These are phyloP conservation scores for Warburgia ugandensis DNA, from an alignment of 164 flowering plant species.

Conservation along the genomic window DNA sequence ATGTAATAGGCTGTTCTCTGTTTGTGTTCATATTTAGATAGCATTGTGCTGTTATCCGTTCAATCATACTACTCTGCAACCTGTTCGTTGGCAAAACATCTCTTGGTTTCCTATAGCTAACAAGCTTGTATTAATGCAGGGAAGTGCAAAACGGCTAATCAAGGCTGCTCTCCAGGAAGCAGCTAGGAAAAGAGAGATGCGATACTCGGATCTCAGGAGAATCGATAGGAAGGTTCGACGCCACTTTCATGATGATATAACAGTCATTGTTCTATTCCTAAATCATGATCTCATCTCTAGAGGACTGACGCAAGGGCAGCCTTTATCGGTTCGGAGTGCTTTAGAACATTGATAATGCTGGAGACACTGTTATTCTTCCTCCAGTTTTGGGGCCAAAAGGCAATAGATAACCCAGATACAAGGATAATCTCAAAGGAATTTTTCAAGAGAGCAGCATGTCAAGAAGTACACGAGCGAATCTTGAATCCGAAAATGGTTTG, in stretches of 20 bases:
- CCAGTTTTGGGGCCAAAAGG: no score
- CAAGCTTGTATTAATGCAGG: conserved; percentile 28
- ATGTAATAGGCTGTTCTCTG: no score
- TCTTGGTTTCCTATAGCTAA: neutral
- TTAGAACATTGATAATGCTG: conserved; percentile 37
- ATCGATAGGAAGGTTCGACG: conserved; percentile 71
- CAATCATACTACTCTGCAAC: neutral
- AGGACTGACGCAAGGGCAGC: conserved; percentile 30
- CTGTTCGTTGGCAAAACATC: neutral
- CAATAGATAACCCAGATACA: no score
- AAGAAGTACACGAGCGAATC: no score
- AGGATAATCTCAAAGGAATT: no score
- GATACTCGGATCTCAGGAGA: conserved; percentile 55
- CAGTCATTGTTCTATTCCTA: conserved; percentile 62
- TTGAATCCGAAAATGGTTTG: no score
- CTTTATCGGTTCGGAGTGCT: conserved; percentile 55
- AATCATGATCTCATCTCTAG: conserved; percentile 50
- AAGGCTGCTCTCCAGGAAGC: conserved; percentile 82
- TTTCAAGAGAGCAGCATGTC: no score
- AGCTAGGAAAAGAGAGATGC: conserved; percentile 70
- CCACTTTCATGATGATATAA: conserved; percentile 78
- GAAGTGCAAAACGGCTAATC: conserved; percentile 63
- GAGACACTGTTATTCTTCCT: no score
- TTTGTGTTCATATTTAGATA: no score
- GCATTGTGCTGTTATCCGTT: neutral